phyloP scores from a whole-genome alignment of 345 rosid genomes.

The Litchi chinensis region DNA sequence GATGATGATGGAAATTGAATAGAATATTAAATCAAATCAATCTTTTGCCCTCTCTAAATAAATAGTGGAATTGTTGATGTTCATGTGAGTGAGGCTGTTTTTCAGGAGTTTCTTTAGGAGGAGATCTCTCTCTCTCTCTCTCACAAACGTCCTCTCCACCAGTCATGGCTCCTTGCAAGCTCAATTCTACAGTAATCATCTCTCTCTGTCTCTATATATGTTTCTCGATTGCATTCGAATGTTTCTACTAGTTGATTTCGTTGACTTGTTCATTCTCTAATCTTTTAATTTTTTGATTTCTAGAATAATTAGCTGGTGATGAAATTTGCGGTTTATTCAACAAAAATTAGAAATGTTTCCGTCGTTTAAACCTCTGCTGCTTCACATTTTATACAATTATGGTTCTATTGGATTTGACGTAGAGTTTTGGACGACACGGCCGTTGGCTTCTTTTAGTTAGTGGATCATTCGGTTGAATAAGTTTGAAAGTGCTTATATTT shows the following conservation, averaged over 20 bases:
- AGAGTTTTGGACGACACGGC: neutral
- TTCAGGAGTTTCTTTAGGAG: neutral
- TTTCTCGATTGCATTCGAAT: neutral
- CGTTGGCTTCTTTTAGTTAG: neutral
- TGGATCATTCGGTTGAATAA: neutral
- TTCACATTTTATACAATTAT: neutral
- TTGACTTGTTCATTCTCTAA: neutral
- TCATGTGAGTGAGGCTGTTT: neutral
- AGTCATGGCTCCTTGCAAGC: constrained; percentile 57
- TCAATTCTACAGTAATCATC: constrained; percentile 47
- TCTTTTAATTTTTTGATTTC: too few species aligned
- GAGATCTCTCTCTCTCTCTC: neutral
- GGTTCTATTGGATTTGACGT: neutral
- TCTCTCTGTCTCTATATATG: constrained; percentile 11
- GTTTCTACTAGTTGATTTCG: neutral
- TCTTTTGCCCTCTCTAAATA: too few species aligned
- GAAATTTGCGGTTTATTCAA: too few species aligned
- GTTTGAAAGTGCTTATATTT: neutral
- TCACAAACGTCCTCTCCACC: neutral
- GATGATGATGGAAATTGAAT: neutral
- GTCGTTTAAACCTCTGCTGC: neutral
- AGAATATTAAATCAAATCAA: neutral
- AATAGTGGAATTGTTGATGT: neutral
- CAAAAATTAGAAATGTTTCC: neutral
- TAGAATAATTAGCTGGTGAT: too few species aligned